These are phyloP conservation scores for Silybum marianum DNA, from an alignment of 129 eudicot genomes.

Conservation along the genomic window DNA sequence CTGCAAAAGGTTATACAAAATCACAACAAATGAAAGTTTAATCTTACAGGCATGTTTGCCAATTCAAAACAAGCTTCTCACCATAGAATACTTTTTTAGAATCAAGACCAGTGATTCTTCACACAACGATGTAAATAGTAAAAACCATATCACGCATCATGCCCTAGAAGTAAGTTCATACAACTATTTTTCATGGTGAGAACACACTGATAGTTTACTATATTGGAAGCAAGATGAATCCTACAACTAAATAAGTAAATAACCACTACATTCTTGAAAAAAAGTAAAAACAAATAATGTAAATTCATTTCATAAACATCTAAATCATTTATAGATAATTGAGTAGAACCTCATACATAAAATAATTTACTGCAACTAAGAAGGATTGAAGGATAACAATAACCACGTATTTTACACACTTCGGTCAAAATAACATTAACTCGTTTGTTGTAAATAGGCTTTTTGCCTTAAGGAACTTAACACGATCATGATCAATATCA, in stretches of 20 bases:
- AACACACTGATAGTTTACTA: slow-evolving; percentile 14
- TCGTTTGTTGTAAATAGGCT: not conserved
- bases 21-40: not conserved
- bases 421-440: not conserved
- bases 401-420: not conserved
- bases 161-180: not conserved
- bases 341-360: not conserved
- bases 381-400: not conserved
- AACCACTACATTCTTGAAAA: slow-evolving; percentile 4
- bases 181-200: not conserved
- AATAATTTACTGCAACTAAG: not conserved
- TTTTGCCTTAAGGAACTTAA: not conserved
- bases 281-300: not conserved
- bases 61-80: slow-evolving; percentile 9
- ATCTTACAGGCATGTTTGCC: not conserved
- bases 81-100: slow-evolving; percentile 8
- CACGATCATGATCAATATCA: not conserved
- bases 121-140: not conserved
- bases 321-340: not conserved
- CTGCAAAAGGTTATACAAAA: slow-evolving; percentile 44
- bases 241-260: slow-evolving; percentile 16
- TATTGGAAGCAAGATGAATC: slow-evolving; percentile 12
- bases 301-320: not conserved
- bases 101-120: not conserved
- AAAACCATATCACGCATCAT: slow-evolving; percentile 1